Percentiles rank a stretch among this genome's conserved stretches.
Evolutionary conservation across 1,139 yeast genomes (phyloP).

Genomic region (Hyphopichia fennica): DNA sequence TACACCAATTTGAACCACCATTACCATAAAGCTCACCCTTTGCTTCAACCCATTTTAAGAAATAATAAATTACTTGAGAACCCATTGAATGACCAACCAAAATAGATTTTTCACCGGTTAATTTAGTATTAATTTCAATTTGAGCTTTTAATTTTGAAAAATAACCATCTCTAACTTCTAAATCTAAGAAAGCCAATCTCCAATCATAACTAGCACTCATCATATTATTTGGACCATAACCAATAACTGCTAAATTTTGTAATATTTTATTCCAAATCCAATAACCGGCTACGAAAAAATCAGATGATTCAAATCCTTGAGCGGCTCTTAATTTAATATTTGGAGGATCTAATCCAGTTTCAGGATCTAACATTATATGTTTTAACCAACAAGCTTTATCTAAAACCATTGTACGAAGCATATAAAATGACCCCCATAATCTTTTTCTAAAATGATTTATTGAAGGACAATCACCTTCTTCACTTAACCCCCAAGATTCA

Average conservation of each 20-base stretch:
- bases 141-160: constrained; percentile 72
- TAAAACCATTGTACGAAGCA: constrained; percentile 88
- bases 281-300: constrained; percentile 93
- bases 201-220: constrained; percentile 91
- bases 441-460: constrained; percentile 84
- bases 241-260: constrained; percentile 90
- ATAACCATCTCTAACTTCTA: constrained; percentile 84
- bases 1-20: constrained; percentile 88
- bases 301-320: constrained; percentile 96
- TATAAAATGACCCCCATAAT: constrained; percentile 95
- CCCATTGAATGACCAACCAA: constrained; percentile 97
- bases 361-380: constrained; percentile 84
- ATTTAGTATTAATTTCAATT: constrained; percentile 55
- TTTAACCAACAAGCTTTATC: constrained; percentile 94
- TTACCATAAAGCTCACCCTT: constrained; percentile 75
- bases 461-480: constrained; percentile 72
- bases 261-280: constrained; percentile 98
- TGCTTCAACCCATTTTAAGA: constrained; percentile 96
- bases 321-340: constrained; percentile 81
- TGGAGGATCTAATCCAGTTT: constrained; percentile 91
- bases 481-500: constrained; percentile 82
- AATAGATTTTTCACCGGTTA: constrained; percentile 71
- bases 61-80: constrained; percentile 80
- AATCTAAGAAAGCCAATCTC: constrained; percentile 86
- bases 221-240: constrained; percentile 92